Percentiles rank a stretch among this genome's conserved stretches.
phyloP scores from a whole-genome alignment of 1,284 basidiomycete genomes.

The Malassezia dermatis region DNA sequence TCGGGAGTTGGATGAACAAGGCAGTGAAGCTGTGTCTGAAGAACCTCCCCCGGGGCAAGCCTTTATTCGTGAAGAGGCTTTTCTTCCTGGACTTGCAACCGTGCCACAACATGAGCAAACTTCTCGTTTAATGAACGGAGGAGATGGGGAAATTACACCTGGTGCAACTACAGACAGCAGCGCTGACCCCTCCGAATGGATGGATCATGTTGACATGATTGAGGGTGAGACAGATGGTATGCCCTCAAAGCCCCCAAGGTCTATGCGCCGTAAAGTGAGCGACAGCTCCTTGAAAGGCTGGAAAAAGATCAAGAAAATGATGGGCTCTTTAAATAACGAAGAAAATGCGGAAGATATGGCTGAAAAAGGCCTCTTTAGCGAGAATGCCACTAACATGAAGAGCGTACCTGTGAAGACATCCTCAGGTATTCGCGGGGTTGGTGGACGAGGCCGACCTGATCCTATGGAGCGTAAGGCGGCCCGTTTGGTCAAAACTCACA shows the following conservation, averaged over 20 bases:
- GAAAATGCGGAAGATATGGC: constrained; percentile 25
- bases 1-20: constrained; percentile 5
- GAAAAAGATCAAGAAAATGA: constrained; percentile 33
- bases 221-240: constrained; percentile 45
- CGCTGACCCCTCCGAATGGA: constrained; percentile 39
- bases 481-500: constrained; percentile 35
- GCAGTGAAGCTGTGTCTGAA: constrained; percentile 3
- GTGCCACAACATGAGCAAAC: neutral
- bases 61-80: constrained; percentile 21
- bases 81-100: constrained; percentile 29
- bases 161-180: constrained; percentile 25
- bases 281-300: constrained; percentile 29
- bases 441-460: constrained; percentile 30
- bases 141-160: constrained; percentile 5
- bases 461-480: constrained; percentile 42
- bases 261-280: constrained; percentile 5
- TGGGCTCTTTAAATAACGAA: constrained; percentile 20
- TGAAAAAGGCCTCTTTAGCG: constrained; percentile 15
- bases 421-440: constrained; percentile 31
- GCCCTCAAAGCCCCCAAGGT: constrained; percentile 21
- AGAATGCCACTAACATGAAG: constrained; percentile 41
- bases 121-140: neutral
- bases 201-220: constrained; percentile 42
- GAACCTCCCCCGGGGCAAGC: neutral
- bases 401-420: constrained; percentile 44